Conservation (phyloP, 441 rosid species). For the Gossypium gossypioides region DNA sequence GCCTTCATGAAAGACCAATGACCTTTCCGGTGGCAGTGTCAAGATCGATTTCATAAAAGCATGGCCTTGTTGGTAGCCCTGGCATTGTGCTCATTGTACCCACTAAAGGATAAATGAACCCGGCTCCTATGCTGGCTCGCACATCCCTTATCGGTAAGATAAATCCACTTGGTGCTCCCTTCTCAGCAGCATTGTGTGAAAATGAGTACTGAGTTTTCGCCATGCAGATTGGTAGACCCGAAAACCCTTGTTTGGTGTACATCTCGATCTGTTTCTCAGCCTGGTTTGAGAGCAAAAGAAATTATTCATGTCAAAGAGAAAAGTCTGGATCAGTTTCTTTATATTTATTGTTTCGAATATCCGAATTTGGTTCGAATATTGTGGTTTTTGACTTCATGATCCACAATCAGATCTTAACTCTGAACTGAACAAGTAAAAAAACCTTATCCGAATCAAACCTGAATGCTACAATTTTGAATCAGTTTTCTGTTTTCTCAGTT, state of each 20-base stretch:
- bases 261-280: conserved; percentile 92
- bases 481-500: too few species aligned
- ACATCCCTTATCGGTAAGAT: conserved; percentile 77
- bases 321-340: background rate
- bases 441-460: background rate
- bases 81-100: conserved; percentile 98
- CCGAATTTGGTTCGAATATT: background rate
- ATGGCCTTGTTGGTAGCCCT: conserved; percentile 92
- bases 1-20: conserved; percentile 62
- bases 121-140: conserved; percentile 89
- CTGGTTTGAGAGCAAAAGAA: conserved; percentile 26
- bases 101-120: conserved; percentile 89
- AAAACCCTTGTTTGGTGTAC: conserved; percentile 78
- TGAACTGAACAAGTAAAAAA: background rate
- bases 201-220: conserved; percentile 92
- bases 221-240: conserved; percentile 83
- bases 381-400: background rate
- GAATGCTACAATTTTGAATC: too few species aligned
- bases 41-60: conserved; percentile 80
- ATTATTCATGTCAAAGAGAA: background rate
- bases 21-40: conserved; percentile 74
- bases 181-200: conserved; percentile 60
- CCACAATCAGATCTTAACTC: background rate
- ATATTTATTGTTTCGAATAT: background rate
- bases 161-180: conserved; percentile 83